Base-by-base conservation (phyloP, 805 yeast genomes). In the Yamadazyma insecticola region DNA sequence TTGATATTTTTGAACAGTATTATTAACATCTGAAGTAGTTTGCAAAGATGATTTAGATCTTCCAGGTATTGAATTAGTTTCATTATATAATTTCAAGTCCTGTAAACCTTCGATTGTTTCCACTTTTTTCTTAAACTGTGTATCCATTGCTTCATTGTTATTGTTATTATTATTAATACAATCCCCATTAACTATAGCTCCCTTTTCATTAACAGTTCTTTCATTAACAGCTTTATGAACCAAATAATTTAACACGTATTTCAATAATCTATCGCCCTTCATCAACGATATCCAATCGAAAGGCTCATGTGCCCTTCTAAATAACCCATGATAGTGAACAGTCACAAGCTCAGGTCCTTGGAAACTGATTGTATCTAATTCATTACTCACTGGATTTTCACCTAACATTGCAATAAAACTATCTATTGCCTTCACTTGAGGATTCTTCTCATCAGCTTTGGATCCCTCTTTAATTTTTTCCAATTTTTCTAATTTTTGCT, bases 281-380 rank as follows among this genome's bases (percentile, higher is more conserved):
- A 34, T 34, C 16, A 34, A n/a, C 4, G 30, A 15, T 8, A 30
- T 13, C 38, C 38, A 34, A 16, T 13, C 26, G 12, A 34, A 26
- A 4, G 38, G 38, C 2, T 28, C 30, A 18, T 28, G 25, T 3
- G 13, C 6, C 22, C 35, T 22, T 13, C 34, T 12, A 9, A 35
- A 32, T n/a, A n/a, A n/a, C 11, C 10, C 21, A 19, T 19, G 21
- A 8, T 8, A 19, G 21, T n/a, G n/a, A n/a, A 19, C 21, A 8
- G 21, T 11, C 11, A 11, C 11, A 19, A 19, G 21, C 11, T 7
- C 11, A 7, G 21, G 7, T 8, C n/a, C n/a, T n/a, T n/a, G n/a
- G 3, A 32, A 33, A 12, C 29, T 23, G 29, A 33, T 18, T 17
- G 14, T 14, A 10, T 28, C 32, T 11, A 23, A 20, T 9, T 26